These are phyloP conservation scores for Irpex sp. DNA, from an alignment of 1,284 basidiomycete species.

Conservation along the genomic window DNA sequence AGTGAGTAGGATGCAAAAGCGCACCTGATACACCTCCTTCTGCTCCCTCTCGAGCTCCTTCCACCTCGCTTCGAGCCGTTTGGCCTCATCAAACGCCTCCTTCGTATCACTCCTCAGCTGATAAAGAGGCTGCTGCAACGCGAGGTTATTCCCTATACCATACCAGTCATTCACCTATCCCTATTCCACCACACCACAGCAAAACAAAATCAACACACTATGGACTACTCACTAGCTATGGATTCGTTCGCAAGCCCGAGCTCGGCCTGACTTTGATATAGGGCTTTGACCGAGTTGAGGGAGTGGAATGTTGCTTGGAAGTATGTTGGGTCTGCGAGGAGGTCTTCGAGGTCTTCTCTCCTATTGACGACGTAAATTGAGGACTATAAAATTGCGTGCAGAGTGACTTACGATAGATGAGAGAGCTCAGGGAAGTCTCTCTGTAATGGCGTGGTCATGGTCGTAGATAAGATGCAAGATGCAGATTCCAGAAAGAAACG, in stretches of 20 bases:
- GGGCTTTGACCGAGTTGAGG: slow-evolving; percentile 64
- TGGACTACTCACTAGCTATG: slow-evolving; percentile 66
- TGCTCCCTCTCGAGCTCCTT: slow-evolving; percentile 84
- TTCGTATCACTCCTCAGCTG: slow-evolving; percentile 76
- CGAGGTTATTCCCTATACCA: slow-evolving; percentile 64
- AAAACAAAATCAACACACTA: background rate
- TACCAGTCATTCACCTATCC: too few relatives aligned
- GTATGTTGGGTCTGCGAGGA: slow-evolving; percentile 76
- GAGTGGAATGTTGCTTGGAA: slow-evolving; percentile 87
- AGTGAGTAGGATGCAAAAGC: too few relatives aligned
- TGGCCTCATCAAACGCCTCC: slow-evolving; percentile 82
- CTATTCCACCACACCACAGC: too few relatives aligned
- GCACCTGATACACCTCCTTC: slow-evolving; percentile 81
- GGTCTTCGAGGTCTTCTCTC: slow-evolving; percentile 84
- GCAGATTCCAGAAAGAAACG: background rate
- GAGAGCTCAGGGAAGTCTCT: slow-evolving; percentile 70
- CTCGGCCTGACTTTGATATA: slow-evolving; percentile 74
- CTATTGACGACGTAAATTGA: slow-evolving; percentile 33
- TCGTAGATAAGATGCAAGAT: slow-evolving; percentile 3
- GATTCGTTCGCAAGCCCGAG: slow-evolving; percentile 80
- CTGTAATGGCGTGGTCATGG: slow-evolving; percentile 48
- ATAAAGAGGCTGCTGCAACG: slow-evolving; percentile 71
- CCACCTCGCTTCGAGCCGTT: slow-evolving; percentile 77
- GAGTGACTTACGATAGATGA: slow-evolving; percentile 51
- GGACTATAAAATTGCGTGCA: slow-evolving; percentile 1